A percentile compares a stretch with the other conserved stretches of the same genome.
phyloP scores from a whole-genome alignment of 305 asterid genomes.

The Andrographis paniculata region DNA sequence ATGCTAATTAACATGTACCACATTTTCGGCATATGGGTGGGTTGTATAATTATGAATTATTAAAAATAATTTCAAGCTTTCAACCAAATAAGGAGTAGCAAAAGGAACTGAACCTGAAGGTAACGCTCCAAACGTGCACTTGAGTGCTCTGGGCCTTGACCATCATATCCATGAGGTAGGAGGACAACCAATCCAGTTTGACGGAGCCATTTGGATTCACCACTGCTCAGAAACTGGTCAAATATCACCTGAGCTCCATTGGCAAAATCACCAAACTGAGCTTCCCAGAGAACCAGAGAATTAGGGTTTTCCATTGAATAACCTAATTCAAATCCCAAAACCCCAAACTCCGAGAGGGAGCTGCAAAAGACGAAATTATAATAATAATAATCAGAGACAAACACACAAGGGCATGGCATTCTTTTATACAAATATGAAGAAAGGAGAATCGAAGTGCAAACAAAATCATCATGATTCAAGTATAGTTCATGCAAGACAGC shows the following conservation, averaged over 20 bases:
- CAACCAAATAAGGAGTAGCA: constrained; percentile 4
- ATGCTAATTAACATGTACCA: constrained; percentile 5
- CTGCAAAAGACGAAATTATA: constrained; percentile 33
- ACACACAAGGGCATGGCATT: not conserved
- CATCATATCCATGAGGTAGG: constrained; percentile 96
- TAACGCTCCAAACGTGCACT: constrained; percentile 96
- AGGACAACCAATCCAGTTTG: constrained; percentile 89
- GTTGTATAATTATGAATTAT: constrained; percentile 7
- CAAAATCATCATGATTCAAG: constrained; percentile 6
- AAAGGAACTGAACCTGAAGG: constrained; percentile 57
- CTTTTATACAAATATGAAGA: constrained; percentile 4
- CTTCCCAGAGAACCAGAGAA: constrained; percentile 92
- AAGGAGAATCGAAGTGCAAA: not conserved
- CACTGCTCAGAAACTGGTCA: constrained; percentile 95
- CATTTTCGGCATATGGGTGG: constrained; percentile 1
- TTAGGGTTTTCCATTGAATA: constrained; percentile 97
- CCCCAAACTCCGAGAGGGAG: constrained; percentile 92
- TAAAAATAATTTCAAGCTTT: constrained; percentile 1
- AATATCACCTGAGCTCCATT: constrained; percentile 96
- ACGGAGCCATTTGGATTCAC: constrained; percentile 96
- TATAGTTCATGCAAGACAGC: constrained; percentile 14
- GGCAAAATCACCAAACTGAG: constrained; percentile 96
- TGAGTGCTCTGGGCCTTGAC: constrained; percentile 99
- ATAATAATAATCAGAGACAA: constrained; percentile 13
- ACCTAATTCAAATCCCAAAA: constrained; percentile 90